Base-by-base conservation (phyloP, 1,284 basidiomycete species). In the Microbotryum saponariae region DNA sequence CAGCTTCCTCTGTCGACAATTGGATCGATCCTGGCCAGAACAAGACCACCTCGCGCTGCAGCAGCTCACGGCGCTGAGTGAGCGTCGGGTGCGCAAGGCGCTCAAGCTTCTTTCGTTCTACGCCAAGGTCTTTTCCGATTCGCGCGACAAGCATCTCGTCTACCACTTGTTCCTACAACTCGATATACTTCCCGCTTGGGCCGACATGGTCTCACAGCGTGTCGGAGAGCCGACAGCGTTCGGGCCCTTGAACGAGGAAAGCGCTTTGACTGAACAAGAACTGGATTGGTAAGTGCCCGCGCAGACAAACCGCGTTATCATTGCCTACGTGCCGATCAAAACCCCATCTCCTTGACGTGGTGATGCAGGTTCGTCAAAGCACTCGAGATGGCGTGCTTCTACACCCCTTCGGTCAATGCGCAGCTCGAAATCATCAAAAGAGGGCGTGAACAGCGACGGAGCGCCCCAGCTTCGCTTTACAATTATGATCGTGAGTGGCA, bases 111-210 rank as follows among this genome's bases (percentile, higher is more conserved):
- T 59, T 52, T 62, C 64, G 1, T 68, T 68, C 47, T 68, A 68
- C 56, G 53, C 61, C 44, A 66, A 66, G 50, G 60, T 61, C 42
- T 62, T 62, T 25, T 50, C 54, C 60, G 63, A 62, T 37, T 67
- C 61, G 29, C 60, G 47, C 27, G 63, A 62, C 56, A 60, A 65
- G 51, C 66, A 67, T 46, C 47, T 59, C 51, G 62, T 68, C 7
- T 68, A 64, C 46, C 67, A 68, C 51, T 62, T 68, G 33, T 50
- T 66, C 10, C 58, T 63, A 2, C 67, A 68, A 47, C 62, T 64
- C 47, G 67, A 68, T 12, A 60, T 51, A 7, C 56, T 68, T 20
- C 65, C 63, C 3, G 27, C 56, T 8, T 69, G 67, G 67, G 58
- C 57, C 6, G 27, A 25, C 20, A 59, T 69, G 57, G 65, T 54